phyloP scores from a whole-genome alignment of 192 early-diverging fungal species.

The Podochytrium sp. region DNA sequence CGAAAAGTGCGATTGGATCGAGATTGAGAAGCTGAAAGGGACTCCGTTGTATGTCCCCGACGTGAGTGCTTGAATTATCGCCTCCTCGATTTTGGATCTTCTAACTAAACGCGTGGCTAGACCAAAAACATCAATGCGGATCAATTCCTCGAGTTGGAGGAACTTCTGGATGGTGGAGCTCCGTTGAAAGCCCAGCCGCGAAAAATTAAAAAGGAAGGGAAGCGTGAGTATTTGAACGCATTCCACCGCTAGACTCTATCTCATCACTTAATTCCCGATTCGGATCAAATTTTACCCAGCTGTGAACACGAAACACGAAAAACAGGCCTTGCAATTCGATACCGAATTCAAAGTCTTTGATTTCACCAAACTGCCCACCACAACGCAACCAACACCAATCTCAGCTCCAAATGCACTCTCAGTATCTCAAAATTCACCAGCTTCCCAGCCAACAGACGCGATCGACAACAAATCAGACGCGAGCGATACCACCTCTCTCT shows the following conservation, averaged over 20 bases:
- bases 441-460: too few relatives aligned
- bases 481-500: background rate
- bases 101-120: constrained; percentile 37
- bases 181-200: constrained; percentile 82
- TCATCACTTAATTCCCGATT: constrained; percentile 26
- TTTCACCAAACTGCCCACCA: constrained; percentile 57
- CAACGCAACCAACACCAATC: constrained; percentile 14
- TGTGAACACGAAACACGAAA: background rate
- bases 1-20: constrained; percentile 73
- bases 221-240: constrained; percentile 40
- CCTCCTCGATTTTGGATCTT: background rate
- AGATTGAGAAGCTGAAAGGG: constrained; percentile 71
- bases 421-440: background rate
- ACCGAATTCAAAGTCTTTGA: constrained; percentile 81
- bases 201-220: constrained; percentile 47
- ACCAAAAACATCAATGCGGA: constrained; percentile 92
- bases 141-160: constrained; percentile 93
- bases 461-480: too few relatives aligned
- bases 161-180: constrained; percentile 90
- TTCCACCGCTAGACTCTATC: constrained; percentile 31
- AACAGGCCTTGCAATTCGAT: constrained; percentile 73
- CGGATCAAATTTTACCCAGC: background rate
- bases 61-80: constrained; percentile 49
- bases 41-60: constrained; percentile 85
- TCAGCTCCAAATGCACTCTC: constrained; percentile 3